A percentile compares a stretch with the other conserved stretches of the same genome.
Evolutionary conservation across 225 moss, liverwort and hornwort genomes (phyloP).

Genomic region (Physcomitrellopsis africana): DNA sequence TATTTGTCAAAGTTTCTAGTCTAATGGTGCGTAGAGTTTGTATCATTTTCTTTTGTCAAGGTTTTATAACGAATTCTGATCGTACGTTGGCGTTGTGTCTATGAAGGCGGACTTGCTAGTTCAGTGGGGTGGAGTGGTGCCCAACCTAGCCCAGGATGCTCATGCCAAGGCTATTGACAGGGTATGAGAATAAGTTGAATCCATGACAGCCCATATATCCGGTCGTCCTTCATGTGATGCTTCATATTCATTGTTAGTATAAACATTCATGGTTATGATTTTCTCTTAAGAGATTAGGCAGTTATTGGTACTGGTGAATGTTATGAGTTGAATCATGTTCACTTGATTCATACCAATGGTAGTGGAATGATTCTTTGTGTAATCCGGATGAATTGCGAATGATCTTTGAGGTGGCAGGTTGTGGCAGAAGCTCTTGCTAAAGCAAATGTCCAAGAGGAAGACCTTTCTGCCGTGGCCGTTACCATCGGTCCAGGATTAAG

Average conservation of each 20-base stretch:
- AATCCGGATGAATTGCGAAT: constrained; percentile 30
- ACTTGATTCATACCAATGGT: constrained; percentile 7
- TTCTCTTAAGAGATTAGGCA: constrained; percentile 1
- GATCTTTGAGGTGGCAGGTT: constrained; percentile 63
- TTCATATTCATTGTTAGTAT: background rate
- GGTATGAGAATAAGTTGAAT: constrained; percentile 45
- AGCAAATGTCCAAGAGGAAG: constrained; percentile 75
- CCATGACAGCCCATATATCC: constrained; percentile 5
- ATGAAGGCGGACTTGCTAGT: constrained; percentile 85
- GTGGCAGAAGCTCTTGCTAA: constrained; percentile 86
- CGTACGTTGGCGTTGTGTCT: constrained; percentile 11
- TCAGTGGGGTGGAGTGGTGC: constrained; percentile 97
- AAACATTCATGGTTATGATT: constrained; percentile 5
- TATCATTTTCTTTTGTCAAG: constrained; percentile 10
- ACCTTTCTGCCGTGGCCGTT: constrained; percentile 93
- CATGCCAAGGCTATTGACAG: constrained; percentile 88
- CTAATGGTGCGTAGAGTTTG: constrained; percentile 1
- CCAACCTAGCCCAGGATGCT: constrained; percentile 90
- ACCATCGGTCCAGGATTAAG: constrained; percentile 96
- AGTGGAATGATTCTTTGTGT: constrained; percentile 2
- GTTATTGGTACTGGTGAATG: background rate
- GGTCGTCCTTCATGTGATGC: constrained; percentile 1
- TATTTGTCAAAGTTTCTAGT: background rate
- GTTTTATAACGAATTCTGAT: constrained; percentile 21
- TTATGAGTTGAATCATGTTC: constrained; percentile 15